Percentiles rank a stretch among this genome's conserved stretches.
These are phyloP conservation scores for Metarhizium guizhouense DNA, from an alignment of 2,329 filamentous ascomycete genomes.

Conservation along the genomic window DNA sequence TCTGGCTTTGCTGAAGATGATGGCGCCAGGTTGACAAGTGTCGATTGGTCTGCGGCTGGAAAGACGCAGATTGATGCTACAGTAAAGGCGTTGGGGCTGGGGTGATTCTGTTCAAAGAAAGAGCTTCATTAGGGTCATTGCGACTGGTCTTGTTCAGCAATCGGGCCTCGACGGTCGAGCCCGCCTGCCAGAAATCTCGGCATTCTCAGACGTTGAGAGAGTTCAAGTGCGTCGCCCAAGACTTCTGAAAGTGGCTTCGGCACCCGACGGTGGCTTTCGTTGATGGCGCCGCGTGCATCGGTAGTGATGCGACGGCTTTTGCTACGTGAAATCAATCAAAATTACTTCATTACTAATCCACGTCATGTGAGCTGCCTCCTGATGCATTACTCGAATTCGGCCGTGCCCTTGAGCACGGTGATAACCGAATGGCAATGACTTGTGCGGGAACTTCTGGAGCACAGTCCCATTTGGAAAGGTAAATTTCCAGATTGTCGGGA, in stretches of 20 bases:
- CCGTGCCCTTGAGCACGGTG: background rate
- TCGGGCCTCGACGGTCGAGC: too few species aligned
- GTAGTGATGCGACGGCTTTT: too few species aligned
- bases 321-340: too few species aligned
- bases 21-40: constrained; percentile 33
- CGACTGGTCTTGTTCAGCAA: too few species aligned
- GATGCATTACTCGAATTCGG: background rate
- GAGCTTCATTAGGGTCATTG: background rate
- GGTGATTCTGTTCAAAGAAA: constrained; percentile 7
- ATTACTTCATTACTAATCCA: too few species aligned
- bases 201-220: too few species aligned
- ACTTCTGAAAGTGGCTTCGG: background rate
- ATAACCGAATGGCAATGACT: background rate
- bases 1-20: constrained; percentile 20
- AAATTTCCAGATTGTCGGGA: background rate
- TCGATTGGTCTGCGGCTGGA: constrained; percentile 50
- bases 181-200: too few species aligned
- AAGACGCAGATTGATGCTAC: constrained; percentile 34
- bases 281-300: background rate
- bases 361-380: background rate
- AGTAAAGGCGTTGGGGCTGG: constrained; percentile 34
- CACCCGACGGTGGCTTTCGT: background rate
- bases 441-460: background rate
- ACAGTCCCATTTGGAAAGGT: background rate
- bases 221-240: background rate